Conservation (phyloP, 257 asterid genomes). For the Perilla frutescens region DNA sequence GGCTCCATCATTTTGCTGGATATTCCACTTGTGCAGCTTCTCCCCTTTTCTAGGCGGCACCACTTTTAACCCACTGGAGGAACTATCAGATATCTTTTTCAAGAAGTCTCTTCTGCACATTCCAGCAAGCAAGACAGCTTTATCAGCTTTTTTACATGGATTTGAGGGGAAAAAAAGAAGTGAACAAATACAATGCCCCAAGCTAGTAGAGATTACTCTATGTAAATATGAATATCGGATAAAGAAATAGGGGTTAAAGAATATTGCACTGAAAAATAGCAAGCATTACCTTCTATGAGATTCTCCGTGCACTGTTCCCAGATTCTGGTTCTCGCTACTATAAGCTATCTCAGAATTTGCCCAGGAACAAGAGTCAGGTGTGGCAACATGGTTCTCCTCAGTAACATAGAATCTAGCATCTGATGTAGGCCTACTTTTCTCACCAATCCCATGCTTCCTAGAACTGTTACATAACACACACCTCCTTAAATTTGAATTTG, state of each 20-base stretch:
- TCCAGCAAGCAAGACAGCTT: slow-evolving; percentile 34
- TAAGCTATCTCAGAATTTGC: slow-evolving; percentile 64
- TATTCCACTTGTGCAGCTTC: slow-evolving; percentile 61
- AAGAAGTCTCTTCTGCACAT: slow-evolving; percentile 60
- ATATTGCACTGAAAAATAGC: slow-evolving; percentile 12
- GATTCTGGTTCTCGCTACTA: slow-evolving; percentile 59
- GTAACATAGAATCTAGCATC: slow-evolving; percentile 45
- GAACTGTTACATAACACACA: slow-evolving; percentile 48
- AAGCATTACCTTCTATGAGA: slow-evolving; percentile 56
- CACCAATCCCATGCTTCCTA: slow-evolving; percentile 44
- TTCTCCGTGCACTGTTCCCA: slow-evolving; percentile 52
- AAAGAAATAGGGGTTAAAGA: slow-evolving; percentile 12
- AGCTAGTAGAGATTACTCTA: slow-evolving; percentile 8
- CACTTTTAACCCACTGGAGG: slow-evolving; percentile 57
- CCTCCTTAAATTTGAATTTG: slow-evolving; percentile 6
- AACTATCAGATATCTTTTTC: slow-evolving; percentile 49
- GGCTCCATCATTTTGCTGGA: slow-evolving; percentile 77
- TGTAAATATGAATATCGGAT: slow-evolving; percentile 21
- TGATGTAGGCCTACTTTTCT: slow-evolving; percentile 42
- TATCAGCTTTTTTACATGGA: slow-evolving; percentile 11
- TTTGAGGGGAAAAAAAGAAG: slow-evolving; percentile 13
- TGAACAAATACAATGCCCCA: slow-evolving; percentile 4
- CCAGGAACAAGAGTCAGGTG: slow-evolving; percentile 77
- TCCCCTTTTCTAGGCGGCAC: slow-evolving; percentile 53
- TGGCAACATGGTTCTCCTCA: slow-evolving; percentile 61